Conservation (phyloP, 805 yeast species). For the Wickerhamiella kazuoi region DNA sequence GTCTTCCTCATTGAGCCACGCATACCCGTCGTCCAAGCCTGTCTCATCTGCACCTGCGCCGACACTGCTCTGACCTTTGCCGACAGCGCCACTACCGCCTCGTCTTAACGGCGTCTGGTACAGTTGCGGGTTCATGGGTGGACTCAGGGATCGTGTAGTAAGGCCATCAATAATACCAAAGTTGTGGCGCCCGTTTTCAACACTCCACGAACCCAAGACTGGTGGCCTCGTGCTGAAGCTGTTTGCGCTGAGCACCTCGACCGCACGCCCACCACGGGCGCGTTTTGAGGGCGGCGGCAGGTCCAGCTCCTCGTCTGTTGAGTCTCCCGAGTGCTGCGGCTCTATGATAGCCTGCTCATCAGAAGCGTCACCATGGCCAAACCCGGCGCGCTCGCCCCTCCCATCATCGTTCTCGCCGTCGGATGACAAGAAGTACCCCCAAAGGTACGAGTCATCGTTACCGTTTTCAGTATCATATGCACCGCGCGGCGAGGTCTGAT, state of each 20-base stretch:
- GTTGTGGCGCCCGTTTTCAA: constrained; percentile 56
- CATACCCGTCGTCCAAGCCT: neutral
- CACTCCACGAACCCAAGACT: constrained; percentile 70
- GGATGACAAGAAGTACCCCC: constrained; percentile 54
- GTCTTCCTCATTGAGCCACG: too few relatives aligned
- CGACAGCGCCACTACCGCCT: neutral
- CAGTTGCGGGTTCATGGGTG: constrained; percentile 20
- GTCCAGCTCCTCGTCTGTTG: constrained; percentile 83
- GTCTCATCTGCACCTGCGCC: neutral
- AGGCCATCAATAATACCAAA: constrained; percentile 91
- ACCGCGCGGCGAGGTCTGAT: neutral
- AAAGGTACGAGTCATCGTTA: constrained; percentile 52
- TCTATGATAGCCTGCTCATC: neutral
- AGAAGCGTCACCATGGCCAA: too few relatives aligned
- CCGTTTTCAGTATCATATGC: constrained; percentile 18
- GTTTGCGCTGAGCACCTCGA: constrained; percentile 79
- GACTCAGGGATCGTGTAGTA: constrained; percentile 65
- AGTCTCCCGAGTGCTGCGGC: constrained; percentile 45
- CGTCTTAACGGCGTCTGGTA: constrained; percentile 2
- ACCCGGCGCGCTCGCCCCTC: too few relatives aligned
- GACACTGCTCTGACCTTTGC: too few relatives aligned
- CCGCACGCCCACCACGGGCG: constrained; percentile 60
- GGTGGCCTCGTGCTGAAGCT: constrained; percentile 82
- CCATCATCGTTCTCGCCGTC: constrained; percentile 18
- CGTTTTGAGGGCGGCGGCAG: constrained; percentile 53